phyloP scores from a whole-genome alignment of 1,284 basidiomycete genomes.

The Ceratobasidium papillatum region DNA sequence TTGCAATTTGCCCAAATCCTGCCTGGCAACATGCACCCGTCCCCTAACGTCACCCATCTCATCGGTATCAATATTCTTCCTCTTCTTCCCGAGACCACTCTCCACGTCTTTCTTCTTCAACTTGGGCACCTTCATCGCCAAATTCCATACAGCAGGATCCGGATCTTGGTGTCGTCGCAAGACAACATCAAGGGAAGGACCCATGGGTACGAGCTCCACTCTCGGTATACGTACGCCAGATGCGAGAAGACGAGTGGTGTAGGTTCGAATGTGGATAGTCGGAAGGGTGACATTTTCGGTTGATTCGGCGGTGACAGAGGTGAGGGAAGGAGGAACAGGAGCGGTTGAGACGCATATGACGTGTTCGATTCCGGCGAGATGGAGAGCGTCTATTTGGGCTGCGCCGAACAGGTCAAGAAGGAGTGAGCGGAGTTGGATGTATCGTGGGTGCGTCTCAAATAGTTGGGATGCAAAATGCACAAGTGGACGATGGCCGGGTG shows the following conservation, averaged over 20 bases:
- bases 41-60: constrained; percentile 98
- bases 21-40: constrained; percentile 86
- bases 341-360: constrained; percentile 88
- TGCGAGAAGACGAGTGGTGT: constrained; percentile 77
- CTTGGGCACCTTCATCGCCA: constrained; percentile 86
- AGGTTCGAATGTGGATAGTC: constrained; percentile 88
- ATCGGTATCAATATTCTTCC: constrained; percentile 95
- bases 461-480: constrained; percentile 96
- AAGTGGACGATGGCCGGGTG: constrained; percentile 90
- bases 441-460: constrained; percentile 91
- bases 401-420: constrained; percentile 89
- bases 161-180: constrained; percentile 80
- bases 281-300: constrained; percentile 78
- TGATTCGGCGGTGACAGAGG: constrained; percentile 57
- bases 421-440: constrained; percentile 91
- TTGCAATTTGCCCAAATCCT: constrained; percentile 89
- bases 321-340: constrained; percentile 66
- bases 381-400: constrained; percentile 84
- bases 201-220: constrained; percentile 87
- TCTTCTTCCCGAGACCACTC: constrained; percentile 89
- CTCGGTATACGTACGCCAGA: constrained; percentile 83
- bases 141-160: constrained; percentile 81
- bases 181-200: constrained; percentile 87
- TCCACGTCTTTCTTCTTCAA: constrained; percentile 85
- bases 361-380: constrained; percentile 87